Evolutionary conservation across 495 filamentous ascomycete genomes (phyloP).

Genomic region (Choiromyces venosus): DNA sequence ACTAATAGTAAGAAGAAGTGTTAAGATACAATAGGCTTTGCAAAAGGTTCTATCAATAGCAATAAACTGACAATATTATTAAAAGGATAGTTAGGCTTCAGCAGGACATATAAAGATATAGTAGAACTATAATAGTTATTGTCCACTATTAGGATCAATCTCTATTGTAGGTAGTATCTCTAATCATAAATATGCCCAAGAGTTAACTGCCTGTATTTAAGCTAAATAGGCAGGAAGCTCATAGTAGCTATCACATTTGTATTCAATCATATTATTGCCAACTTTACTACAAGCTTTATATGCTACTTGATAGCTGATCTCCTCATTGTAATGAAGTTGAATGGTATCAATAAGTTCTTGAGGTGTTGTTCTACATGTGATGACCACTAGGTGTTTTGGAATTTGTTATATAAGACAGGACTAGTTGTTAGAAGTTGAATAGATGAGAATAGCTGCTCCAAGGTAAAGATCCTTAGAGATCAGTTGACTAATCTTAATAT

Average conservation of each 20-base stretch:
- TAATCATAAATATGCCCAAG: conserved; percentile 1
- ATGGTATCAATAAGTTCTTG: no score
- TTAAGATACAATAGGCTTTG: conserved; percentile 9
- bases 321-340: background rate
- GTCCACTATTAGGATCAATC: background rate
- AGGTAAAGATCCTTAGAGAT: conserved; percentile 8
- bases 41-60: conserved; percentile 17
- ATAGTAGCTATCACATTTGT: background rate
- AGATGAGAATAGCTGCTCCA: background rate
- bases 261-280: conserved; percentile 1
- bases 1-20: conserved; percentile 6
- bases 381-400: conserved; percentile 6
- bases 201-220: background rate
- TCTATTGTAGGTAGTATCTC: background rate
- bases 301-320: background rate
- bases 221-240: conserved; percentile 8
- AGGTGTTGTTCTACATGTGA: background rate
- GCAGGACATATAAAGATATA: conserved; percentile 14
- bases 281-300: background rate
- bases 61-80: conserved; percentile 7
- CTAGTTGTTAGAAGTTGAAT: background rate
- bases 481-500: conserved; percentile 11
- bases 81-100: background rate
- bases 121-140: conserved; percentile 10
- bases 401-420: conserved; percentile 3